Base-by-base conservation (phyloP, 352 stramenopile genomes). In the Globisporangium perplexum region DNA sequence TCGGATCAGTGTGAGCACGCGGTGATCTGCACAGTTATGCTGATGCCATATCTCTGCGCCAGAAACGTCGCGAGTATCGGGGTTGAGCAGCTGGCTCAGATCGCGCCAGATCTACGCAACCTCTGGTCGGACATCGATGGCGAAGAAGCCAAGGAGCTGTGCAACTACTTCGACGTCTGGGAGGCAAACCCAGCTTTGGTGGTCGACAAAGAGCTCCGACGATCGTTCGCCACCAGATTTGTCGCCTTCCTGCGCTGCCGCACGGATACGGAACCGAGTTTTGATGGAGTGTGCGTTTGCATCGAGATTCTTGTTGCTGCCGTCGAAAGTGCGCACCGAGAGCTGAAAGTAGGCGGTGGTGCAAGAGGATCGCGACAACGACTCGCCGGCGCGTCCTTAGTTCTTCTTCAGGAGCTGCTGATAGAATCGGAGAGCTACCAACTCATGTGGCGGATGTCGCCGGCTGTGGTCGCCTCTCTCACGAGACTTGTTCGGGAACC, bases 361-460 rank as follows among this genome's bases (percentile, higher is more conserved):
- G 33, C 41, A 24, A 49, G 49, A 23, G 42, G 50, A 4, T 58
- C 56, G 17, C 44, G 53, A 8, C 39, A 7, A 7, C 31, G n/a
- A 14, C 24, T 51, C 14, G 47, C 38, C 5, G 23, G 43, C 15
- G 31, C 24, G 12, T 52, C 57, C 5, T 60, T 78, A 18, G 3
- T 60, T 18, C 15, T 78, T 42, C 41, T 85, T 0, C 73, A 87
- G 63, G 59, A 74, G n/a, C 26, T 87, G 31, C 54, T 86, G 43
- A 38, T 50, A 24, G 65, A 69, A 24, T 45, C 77, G 1, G 51
- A 60, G 3, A 33, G 33, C 0, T 36, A 18, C 1, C 55, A 54
- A 5, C 23, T 66, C 10, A 22, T 51, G 20, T 87, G 75, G 73
- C 63, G 45, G 42, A 68, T 77, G 7, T 46, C 68, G 0, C 47